These are phyloP conservation scores for Scedosporium boydii DNA, from an alignment of 2,329 filamentous ascomycete species.

Conservation along the genomic window DNA sequence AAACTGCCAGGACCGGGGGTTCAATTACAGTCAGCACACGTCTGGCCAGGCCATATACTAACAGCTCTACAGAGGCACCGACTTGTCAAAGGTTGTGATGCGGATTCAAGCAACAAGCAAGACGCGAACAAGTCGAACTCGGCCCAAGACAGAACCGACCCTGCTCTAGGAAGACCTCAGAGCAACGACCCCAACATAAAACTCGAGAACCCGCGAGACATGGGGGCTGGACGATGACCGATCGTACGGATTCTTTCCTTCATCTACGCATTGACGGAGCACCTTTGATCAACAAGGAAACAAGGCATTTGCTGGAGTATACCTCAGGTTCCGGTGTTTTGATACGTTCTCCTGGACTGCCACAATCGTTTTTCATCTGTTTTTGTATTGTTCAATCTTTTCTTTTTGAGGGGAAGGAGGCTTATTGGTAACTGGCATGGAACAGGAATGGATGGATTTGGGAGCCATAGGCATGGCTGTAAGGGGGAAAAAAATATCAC, in stretches of 20 bases:
- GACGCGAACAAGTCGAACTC: not conserved
- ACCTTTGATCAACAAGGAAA: not conserved
- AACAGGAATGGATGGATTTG: not conserved
- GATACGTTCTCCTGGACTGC: not conserved
- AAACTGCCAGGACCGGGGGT: not conserved
- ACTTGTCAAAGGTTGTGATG: constrained; percentile 54
- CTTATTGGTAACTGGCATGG: not conserved
- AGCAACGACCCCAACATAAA: not conserved
- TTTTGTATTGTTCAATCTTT: constrained; percentile 1
- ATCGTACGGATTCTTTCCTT: not conserved
- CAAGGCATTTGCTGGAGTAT: not conserved
- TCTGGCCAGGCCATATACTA: not conserved
- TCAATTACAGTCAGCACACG: too few species aligned
- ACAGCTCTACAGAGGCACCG: constrained; percentile 40
- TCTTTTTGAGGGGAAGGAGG: not conserved
- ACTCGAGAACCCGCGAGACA: not conserved
- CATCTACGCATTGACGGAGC: too few species aligned
- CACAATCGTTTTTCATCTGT: not conserved
- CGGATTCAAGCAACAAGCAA: constrained; percentile 2
- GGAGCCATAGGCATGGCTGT: not conserved
- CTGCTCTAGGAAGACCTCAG: not conserved
- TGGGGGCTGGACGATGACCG: not conserved
- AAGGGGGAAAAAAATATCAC: not conserved
- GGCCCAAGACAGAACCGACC: not conserved
- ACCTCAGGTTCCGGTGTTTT: not conserved